Evolutionary conservation across 495 filamentous ascomycete species (phyloP).

Genomic region (Xylaria nigripes): DNA sequence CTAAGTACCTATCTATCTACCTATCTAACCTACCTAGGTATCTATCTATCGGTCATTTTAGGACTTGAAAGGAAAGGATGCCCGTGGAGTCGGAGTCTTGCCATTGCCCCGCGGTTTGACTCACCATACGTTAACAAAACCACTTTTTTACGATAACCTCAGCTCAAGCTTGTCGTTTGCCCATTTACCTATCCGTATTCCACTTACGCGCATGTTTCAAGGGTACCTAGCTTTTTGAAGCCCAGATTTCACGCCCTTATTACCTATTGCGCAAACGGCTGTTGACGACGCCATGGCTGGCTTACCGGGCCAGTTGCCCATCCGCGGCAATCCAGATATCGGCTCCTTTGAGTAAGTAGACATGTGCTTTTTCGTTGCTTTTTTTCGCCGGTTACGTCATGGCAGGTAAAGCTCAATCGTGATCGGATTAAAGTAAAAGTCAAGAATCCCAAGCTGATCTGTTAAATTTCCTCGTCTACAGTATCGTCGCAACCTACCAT

Average conservation of each 20-base stretch:
- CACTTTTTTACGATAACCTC: neutral
- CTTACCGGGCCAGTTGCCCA: constrained; percentile 18
- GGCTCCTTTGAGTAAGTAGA: constrained; percentile 25
- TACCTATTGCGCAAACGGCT: neutral
- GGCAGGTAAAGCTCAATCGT: neutral
- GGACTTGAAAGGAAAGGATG: neutral
- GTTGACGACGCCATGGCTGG: constrained; percentile 17
- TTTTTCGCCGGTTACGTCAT: too few species aligned
- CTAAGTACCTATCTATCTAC: too few species aligned
- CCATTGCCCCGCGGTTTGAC: constrained; percentile 12
- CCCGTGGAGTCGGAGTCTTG: neutral
- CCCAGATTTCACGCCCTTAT: too few species aligned
- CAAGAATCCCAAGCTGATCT: neutral
- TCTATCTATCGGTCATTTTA: too few species aligned
- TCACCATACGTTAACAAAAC: neutral
- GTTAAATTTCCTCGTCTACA: constrained; percentile 13
- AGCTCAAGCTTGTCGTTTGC: neutral
- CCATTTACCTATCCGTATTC: too few species aligned
- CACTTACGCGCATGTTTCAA: neutral
- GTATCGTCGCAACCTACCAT: constrained; percentile 48
- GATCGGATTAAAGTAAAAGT: neutral
- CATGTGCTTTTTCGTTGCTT: too few species aligned
- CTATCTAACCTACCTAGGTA: too few species aligned
- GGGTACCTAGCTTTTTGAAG: too few species aligned
- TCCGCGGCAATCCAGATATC: constrained; percentile 23